Evolutionary conservation across 176 grass and related monocot species (phyloP).

Genomic region (Zea mays): DNA sequence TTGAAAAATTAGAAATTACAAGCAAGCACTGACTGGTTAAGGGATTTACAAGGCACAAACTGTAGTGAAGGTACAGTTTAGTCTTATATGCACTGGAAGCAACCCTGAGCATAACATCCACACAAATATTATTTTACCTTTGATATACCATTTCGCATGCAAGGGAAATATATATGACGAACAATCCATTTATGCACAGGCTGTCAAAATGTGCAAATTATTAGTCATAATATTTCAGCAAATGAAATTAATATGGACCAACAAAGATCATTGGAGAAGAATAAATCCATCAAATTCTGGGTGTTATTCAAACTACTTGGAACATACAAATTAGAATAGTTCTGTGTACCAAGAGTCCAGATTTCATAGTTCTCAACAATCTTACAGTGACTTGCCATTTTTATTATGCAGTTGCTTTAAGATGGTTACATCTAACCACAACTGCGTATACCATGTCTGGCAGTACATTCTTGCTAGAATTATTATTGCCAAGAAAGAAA

Average conservation of each 20-base stretch:
- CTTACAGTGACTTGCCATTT: neutral
- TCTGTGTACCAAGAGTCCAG: constrained; percentile 12
- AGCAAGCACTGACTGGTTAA: neutral
- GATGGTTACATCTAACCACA: constrained; percentile 18
- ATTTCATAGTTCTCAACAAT: constrained; percentile 5
- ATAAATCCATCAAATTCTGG: neutral
- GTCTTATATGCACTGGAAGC: constrained; percentile 14
- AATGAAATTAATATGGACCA: constrained; percentile 24
- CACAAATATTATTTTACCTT: constrained; percentile 56
- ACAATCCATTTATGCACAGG: constrained; percentile 97
- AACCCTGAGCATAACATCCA: neutral
- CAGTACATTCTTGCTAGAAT: neutral
- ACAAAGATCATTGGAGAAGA: neutral
- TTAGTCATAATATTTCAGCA: neutral
- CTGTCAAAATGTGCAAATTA: constrained; percentile 47
- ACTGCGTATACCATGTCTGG: constrained; percentile 1
- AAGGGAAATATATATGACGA: constrained; percentile 90
- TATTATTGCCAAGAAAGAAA: constrained; percentile 25
- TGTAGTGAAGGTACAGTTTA: neutral
- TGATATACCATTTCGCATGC: constrained; percentile 77
- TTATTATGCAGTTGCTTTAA: neutral
- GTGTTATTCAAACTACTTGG: neutral
- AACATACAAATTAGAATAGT: neutral
- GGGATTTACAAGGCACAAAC: neutral
- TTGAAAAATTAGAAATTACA: neutral